Percentiles rank a stretch among this genome's conserved stretches.
These are phyloP conservation scores for Priceomyces castillae DNA, from an alignment of 805 yeast species.

Conservation along the genomic window DNA sequence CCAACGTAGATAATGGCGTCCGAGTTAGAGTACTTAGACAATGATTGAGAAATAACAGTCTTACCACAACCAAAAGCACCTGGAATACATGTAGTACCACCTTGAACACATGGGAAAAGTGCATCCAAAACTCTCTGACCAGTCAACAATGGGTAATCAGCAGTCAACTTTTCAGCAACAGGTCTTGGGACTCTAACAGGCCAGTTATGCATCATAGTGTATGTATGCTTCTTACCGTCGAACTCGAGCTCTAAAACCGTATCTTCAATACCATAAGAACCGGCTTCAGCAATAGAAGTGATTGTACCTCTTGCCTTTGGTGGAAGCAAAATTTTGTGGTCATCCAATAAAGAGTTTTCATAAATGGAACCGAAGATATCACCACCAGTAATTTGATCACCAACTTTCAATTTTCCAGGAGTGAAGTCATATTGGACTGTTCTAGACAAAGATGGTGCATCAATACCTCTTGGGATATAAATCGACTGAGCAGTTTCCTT, in stretches of 20 bases:
- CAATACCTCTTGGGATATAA: constrained; percentile 98
- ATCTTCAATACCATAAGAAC: constrained; percentile 89
- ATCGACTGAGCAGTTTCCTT: constrained; percentile 85
- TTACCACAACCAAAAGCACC: constrained; percentile 99
- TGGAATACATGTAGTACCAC: constrained; percentile 99
- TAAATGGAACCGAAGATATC: constrained; percentile 91
- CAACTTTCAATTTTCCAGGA: constrained; percentile 77
- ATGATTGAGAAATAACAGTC: constrained; percentile 95
- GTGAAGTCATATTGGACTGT: constrained; percentile 77
- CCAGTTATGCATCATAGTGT: constrained; percentile 98
- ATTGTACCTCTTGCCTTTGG: constrained; percentile 99
- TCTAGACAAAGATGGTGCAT: constrained; percentile 93
- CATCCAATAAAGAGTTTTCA: constrained; percentile 88
- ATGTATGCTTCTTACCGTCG: constrained; percentile 75
- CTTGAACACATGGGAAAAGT: constrained; percentile 98
- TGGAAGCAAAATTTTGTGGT: constrained; percentile 92
- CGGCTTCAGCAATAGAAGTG: constrained; percentile 82
- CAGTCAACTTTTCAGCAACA: constrained; percentile 88
- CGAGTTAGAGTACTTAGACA: constrained; percentile 96
- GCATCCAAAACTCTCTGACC: constrained; percentile 99
- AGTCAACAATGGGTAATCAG: constrained; percentile 92
- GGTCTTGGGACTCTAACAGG: constrained; percentile 99
- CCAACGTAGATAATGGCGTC: constrained; percentile 96
- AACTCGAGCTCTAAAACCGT: constrained; percentile 91
- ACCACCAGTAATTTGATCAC: constrained; percentile 98